These are phyloP conservation scores for Nadsonia commutata DNA, from an alignment of 1,139 yeast species.

Conservation along the genomic window DNA sequence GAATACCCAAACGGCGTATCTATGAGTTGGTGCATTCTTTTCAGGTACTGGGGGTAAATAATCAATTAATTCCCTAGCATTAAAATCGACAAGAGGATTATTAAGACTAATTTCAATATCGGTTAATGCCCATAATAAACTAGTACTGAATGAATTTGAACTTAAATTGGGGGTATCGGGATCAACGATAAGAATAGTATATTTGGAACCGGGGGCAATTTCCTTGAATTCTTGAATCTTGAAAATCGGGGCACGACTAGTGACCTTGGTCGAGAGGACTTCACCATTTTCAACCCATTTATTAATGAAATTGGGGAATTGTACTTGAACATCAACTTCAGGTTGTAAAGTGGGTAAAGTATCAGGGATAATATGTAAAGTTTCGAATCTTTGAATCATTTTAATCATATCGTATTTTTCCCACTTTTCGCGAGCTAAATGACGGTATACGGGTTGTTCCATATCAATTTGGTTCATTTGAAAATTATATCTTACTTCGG, in stretches of 20 bases:
- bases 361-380: slow-evolving; percentile 77
- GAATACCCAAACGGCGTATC: slow-evolving; percentile 84
- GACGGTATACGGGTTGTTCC: slow-evolving; percentile 65
- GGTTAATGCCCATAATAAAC: slow-evolving; percentile 64
- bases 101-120: slow-evolving; percentile 50
- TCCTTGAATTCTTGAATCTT: slow-evolving; percentile 61
- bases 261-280: slow-evolving; percentile 55
- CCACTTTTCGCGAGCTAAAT: slow-evolving; percentile 59
- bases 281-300: slow-evolving; percentile 72
- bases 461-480: slow-evolving; percentile 41
- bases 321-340: slow-evolving; percentile 54
- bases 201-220: slow-evolving; percentile 31
- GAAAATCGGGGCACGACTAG: slow-evolving; percentile 59
- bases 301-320: slow-evolving; percentile 54
- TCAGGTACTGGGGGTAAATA: slow-evolving; percentile 84
- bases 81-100: slow-evolving; percentile 41
- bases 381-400: slow-evolving; percentile 81
- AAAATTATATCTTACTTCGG: slow-evolving; percentile 66
- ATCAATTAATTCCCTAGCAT: slow-evolving; percentile 36
- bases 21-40: slow-evolving; percentile 67
- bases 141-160: slow-evolving; percentile 54
- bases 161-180: slow-evolving; percentile 81
- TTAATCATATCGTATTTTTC: slow-evolving; percentile 49
- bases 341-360: slow-evolving; percentile 87
- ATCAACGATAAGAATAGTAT: slow-evolving; percentile 69